Base-by-base conservation (phyloP, 495 filamentous ascomycete genomes). In the Penicillium chermesinum region DNA sequence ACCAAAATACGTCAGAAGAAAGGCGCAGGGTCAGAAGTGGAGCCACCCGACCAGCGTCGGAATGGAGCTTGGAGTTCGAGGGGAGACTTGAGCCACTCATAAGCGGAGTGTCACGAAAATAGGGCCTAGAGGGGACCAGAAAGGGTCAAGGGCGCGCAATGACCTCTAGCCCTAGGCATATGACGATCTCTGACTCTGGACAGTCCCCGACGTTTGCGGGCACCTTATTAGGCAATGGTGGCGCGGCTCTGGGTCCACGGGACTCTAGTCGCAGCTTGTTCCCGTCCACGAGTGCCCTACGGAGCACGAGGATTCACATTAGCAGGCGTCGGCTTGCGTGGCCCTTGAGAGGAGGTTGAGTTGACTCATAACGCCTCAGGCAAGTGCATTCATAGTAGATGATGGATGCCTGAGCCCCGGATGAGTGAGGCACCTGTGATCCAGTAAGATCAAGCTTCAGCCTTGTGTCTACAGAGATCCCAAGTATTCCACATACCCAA, bases 1-100 rank as follows among this genome's bases (percentile, higher is more conserved):
- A 18, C 54, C 48, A 12, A 55, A 49, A 46, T 48, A 58, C 58
- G 51, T 52, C 50, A 54, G 40, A 48, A 38, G n/a, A 20, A 20
- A 25, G 22, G 1, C 9, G 30, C 34, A 32, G 42, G 20, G 16
- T 17, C 21, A 2, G 19, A 5, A 37, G 46, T 37, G 48, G 45
- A 45, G 20, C 49, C 32, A 15, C 40, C 21, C 14, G 36, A 20
- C 16, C 20, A 7, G 16, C 2, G 1, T 54, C 49, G 52, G 52
- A 57, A 33, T 57, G 46, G 36, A 20, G 6, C 0, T 60, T 48
- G 52, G 52, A 54, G 41, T 49, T 46, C 7, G 18, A 41, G 10
- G 13, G 36, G 18, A 21, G 38, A 19, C 8, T 22, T 14, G 10
- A 34, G 34, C 27, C n/a, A 49, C 35, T n/a, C n/a, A n/a, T n/a